A percentile compares a stretch with the other conserved stretches of the same genome.
Conservation (phyloP, 805 yeast species). For the Saturnispora hagleri region DNA sequence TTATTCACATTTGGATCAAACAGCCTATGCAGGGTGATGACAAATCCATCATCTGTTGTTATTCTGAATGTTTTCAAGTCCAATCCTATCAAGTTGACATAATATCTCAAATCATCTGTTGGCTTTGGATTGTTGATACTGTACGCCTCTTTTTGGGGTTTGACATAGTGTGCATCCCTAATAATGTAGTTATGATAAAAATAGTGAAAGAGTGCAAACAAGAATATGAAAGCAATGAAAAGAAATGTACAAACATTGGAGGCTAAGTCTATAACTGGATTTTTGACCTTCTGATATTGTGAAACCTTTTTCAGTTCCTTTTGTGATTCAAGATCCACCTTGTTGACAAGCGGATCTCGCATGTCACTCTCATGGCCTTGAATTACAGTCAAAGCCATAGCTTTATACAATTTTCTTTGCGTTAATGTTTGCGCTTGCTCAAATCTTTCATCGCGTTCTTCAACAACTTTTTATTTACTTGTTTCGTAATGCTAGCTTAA, state of each 20-base stretch:
- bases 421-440: not conserved
- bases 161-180: not conserved
- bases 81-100: slow-evolving; percentile 52
- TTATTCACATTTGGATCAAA: slow-evolving; percentile 33
- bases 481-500: not conserved
- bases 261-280: not conserved
- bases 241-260: slow-evolving; percentile 7
- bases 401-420: not conserved
- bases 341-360: not conserved
- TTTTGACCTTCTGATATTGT: not conserved
- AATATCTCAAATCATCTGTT: slow-evolving; percentile 45
- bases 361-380: not conserved
- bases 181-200: slow-evolving; percentile 1
- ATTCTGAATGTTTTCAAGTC: slow-evolving; percentile 51
- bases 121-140: slow-evolving; percentile 12
- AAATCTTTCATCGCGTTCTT: not conserved
- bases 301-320: not conserved
- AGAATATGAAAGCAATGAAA: slow-evolving; percentile 8
- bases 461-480: not conserved
- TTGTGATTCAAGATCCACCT: slow-evolving; percentile 4
- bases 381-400: not conserved
- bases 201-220: slow-evolving; percentile 3
- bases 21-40: slow-evolving; percentile 56
- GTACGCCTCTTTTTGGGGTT: not conserved
- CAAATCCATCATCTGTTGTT: slow-evolving; percentile 72